Percentiles rank a stretch among this genome's conserved stretches.
phyloP scores from a whole-genome alignment of 208 protist genomes.

The Angomonas deanei region DNA sequence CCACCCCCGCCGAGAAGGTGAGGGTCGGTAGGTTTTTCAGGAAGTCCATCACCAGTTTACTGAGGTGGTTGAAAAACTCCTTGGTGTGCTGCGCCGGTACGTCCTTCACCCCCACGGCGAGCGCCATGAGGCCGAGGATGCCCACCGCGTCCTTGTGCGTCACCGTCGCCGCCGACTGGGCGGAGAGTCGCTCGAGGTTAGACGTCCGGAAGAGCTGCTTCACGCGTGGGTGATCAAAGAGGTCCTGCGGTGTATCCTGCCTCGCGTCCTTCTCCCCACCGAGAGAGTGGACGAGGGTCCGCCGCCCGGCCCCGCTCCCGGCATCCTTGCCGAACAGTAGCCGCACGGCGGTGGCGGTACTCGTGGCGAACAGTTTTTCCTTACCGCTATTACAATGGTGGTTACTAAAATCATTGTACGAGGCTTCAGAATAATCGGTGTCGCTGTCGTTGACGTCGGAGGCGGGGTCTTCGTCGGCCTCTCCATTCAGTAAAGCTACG shows the following conservation, averaged over 20 bases:
- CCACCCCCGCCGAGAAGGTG: conserved; percentile 37
- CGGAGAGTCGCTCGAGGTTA: not conserved
- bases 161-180: conserved; percentile 35
- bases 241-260: conserved; percentile 4
- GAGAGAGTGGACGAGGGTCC: not conserved
- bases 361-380: not conserved
- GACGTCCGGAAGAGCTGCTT: conserved; percentile 36
- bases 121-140: not conserved
- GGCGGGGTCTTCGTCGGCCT: not conserved
- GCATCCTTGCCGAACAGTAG: not conserved
- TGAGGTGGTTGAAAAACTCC: conserved; percentile 67
- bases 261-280: not conserved
- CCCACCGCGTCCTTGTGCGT: conserved; percentile 4
- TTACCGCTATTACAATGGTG: too few relatives aligned
- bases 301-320: not conserved
- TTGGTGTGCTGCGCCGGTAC: conserved; percentile 43
- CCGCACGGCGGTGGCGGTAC: not conserved
- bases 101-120: not conserved
- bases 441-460: not conserved
- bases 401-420: too few relatives aligned
- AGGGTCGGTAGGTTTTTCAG: conserved; percentile 35
- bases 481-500: not conserved
- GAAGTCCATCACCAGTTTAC: conserved; percentile 40
- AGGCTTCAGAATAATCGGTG: conserved; percentile 16
- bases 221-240: conserved; percentile 50